Percentiles rank a stretch among this genome's conserved stretches.
Evolutionary conservation across 169 alveolate genomes (phyloP).

Genomic region (Plasmodium coatneyi): DNA sequence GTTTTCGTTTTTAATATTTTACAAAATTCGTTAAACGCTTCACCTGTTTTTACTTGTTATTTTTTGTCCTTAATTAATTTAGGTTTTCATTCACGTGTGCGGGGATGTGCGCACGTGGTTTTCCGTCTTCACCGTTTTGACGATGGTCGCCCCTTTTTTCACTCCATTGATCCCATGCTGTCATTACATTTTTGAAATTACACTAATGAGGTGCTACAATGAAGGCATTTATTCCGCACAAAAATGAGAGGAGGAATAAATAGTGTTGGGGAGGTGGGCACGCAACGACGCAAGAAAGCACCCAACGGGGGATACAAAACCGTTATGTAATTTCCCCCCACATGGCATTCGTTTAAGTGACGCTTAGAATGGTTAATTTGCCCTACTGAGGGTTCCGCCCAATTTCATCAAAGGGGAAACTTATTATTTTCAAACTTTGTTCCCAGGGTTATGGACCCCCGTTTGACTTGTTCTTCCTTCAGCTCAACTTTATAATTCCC

Average conservation of each 20-base stretch:
- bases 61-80: constrained; percentile 29
- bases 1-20: constrained; percentile 12
- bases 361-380: background rate
- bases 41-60: background rate
- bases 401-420: constrained; percentile 4
- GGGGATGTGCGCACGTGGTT: background rate
- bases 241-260: background rate
- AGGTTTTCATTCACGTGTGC: constrained; percentile 2
- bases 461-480: constrained; percentile 56
- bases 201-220: background rate
- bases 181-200: background rate
- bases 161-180: background rate
- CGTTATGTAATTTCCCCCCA: background rate
- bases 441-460: constrained; percentile 60
- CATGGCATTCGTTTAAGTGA: background rate
- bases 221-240: background rate
- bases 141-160: background rate
- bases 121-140: background rate
- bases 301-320: background rate
- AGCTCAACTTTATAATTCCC: constrained; percentile 70
- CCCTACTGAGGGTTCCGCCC: background rate
- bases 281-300: background rate
- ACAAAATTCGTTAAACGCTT: background rate
- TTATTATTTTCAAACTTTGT: constrained; percentile 52
- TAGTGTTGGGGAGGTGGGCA: background rate